Evolutionary conservation across 1,284 basidiomycete genomes (phyloP), one percentile per base, ranked within the genome.

Genomic region (Pseudozyma thailandica): DNA sequence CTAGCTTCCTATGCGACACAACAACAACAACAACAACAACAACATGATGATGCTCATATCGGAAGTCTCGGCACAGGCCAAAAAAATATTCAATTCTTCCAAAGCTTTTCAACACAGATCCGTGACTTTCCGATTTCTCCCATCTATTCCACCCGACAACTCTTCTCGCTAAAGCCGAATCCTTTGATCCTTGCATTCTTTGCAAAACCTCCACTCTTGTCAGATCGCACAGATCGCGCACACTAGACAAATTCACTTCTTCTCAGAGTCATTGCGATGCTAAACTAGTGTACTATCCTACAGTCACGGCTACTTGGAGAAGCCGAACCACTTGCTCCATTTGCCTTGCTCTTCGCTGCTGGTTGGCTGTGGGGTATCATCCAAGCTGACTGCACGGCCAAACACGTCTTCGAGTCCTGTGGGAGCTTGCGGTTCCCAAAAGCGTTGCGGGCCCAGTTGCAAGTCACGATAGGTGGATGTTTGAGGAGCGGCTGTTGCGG

Each of bases 381-480:
- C 56, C 3, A 77, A 53, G n/a, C 54, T 47, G 4, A 77, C 47
- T 8, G 63, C 50, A 18, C 49, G 44, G 3, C 55, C 72, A 60
- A 79, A 79, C 1, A 77, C 56, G 12, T 80, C 76, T 51, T 80
- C 78, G 7, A 80, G 44, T 2, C 78, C 78, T 15, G 72, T 80
- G 12, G 74, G 72, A 5, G 52, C 47, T 25, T 69, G 55, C 4
- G 72, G 75, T 28, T 63, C 75, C 54, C 70, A 73, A 28, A 78
- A 77, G 0, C 65, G 65, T 27, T 77, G 78, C 13, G 76, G 74
- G 2, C 74, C 78, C 13, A 78, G 47, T 42, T 58, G 53, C n/a
- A 77, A 52, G 28, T 66, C 42, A 33, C 37, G 46, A 38, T 66
- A 60, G 13, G 27, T 48, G 9, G 16, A 6, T 10, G 48, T 20